Conservation (phyloP, 2,329 filamentous ascomycete genomes). For the Aspergillus ibericus region DNA sequence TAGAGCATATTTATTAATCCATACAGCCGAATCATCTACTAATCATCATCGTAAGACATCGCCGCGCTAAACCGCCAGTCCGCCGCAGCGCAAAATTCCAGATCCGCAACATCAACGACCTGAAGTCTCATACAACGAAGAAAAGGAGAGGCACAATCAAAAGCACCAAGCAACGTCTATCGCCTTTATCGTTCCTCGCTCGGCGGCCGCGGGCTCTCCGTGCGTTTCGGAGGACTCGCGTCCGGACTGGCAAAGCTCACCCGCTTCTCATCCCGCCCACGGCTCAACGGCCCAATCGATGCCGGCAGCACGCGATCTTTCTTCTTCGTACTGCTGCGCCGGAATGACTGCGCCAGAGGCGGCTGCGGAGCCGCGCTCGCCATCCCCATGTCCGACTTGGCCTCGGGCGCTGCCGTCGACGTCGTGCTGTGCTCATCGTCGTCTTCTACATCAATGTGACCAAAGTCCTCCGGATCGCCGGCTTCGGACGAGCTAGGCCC, state of each 20-base stretch:
- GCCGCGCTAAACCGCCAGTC: not conserved
- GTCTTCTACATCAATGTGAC: slow-evolving; percentile 48
- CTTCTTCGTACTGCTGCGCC: slow-evolving; percentile 34
- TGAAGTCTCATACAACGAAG: slow-evolving; percentile 16
- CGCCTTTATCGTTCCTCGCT: slow-evolving; percentile 18
- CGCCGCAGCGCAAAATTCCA: not conserved
- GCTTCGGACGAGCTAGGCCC: slow-evolving; percentile 46
- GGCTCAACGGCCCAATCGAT: slow-evolving; percentile 28
- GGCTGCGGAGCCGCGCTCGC: slow-evolving; percentile 27
- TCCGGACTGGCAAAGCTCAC: slow-evolving; percentile 40
- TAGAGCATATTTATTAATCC: not conserved
- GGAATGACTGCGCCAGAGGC: slow-evolving; percentile 32
- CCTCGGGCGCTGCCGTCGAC: slow-evolving; percentile 33
- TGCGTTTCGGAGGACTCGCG: slow-evolving; percentile 30
- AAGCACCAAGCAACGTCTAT: slow-evolving; percentile 9
- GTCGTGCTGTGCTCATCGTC: slow-evolving; percentile 45
- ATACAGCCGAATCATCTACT: not conserved
- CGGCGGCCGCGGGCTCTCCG: slow-evolving; percentile 27
- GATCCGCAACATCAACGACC: slow-evolving; percentile 2
- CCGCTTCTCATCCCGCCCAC: slow-evolving; percentile 36
- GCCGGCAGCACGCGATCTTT: slow-evolving; percentile 28
- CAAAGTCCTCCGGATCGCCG: slow-evolving; percentile 54
- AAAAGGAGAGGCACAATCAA: slow-evolving; percentile 7
- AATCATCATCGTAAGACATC: not conserved
- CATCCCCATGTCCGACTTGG: slow-evolving; percentile 36